Conservation (phyloP, 2,329 filamentous ascomycete genomes). For the Ceratocystis diversiconidia region DNA sequence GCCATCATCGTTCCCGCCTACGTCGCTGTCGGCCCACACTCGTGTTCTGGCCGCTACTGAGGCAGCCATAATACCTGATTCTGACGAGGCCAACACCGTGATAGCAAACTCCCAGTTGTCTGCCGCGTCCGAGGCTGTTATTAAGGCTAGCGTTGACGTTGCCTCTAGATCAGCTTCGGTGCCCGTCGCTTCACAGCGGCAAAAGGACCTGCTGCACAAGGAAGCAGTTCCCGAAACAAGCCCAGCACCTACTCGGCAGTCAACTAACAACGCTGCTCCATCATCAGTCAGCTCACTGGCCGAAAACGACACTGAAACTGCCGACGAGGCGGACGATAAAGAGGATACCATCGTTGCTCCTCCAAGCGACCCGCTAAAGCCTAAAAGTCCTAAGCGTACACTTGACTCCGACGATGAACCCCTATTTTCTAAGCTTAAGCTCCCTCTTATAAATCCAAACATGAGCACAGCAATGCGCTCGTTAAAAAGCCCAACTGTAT, state of each 20-base stretch:
- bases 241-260: constrained; percentile 6
- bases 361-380: neutral
- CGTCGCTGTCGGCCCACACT: neutral
- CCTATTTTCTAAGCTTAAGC: constrained; percentile 9
- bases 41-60: neutral
- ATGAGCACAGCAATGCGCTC: neutral
- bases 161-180: neutral
- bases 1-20: neutral
- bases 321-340: neutral
- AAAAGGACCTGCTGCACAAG: neutral
- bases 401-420: constrained; percentile 3
- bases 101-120: constrained; percentile 14
- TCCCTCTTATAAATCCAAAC: neutral
- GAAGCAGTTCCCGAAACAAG: constrained; percentile 17
- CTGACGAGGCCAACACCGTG: constrained; percentile 7
- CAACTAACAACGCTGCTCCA: neutral
- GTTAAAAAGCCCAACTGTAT: constrained; percentile 14
- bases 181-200: neutral
- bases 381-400: neutral
- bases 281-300: neutral
- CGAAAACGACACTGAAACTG: constrained; percentile 1
- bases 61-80: constrained; percentile 4
- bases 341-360: neutral
- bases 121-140: neutral
- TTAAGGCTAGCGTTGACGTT: constrained; percentile 6